Conservation (phyloP, 805 yeast species). For the Kodamaea jinghongensis region DNA sequence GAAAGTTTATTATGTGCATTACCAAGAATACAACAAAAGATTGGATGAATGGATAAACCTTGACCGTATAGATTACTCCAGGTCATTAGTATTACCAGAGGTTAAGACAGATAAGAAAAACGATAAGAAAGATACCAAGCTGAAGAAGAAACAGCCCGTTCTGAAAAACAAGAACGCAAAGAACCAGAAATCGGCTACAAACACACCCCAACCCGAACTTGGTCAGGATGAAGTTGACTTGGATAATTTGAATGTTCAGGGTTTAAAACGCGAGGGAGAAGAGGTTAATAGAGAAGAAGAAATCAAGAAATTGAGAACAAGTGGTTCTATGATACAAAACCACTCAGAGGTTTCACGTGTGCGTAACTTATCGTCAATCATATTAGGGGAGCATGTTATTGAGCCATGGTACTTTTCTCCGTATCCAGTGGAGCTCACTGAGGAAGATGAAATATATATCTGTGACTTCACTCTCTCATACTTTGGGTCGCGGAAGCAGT, state of each 20-base stretch:
- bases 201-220: slow-evolving; percentile 28
- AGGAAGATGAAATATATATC: slow-evolving; percentile 83
- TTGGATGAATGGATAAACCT: slow-evolving; percentile 90
- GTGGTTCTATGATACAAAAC: slow-evolving; percentile 97
- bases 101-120: slow-evolving; percentile 51
- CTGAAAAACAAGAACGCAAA: slow-evolving; percentile 17
- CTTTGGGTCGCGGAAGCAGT: slow-evolving; percentile 86
- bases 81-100: slow-evolving; percentile 70
- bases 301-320: slow-evolving; percentile 82
- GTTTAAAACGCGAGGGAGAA: slow-evolving; percentile 61
- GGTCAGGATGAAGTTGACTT: slow-evolving; percentile 75
- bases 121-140: slow-evolving; percentile 34
- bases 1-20: slow-evolving; percentile 86
- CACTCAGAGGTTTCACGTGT: slow-evolving; percentile 86
- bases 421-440: slow-evolving; percentile 91
- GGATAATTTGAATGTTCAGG: slow-evolving; percentile 83
- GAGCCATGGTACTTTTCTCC: slow-evolving; percentile 99
- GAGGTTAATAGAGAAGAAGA: slow-evolving; percentile 86
- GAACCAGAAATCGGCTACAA: slow-evolving; percentile 13
- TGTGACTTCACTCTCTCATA: slow-evolving; percentile 89
- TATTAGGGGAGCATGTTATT: slow-evolving; percentile 85
- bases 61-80: slow-evolving; percentile 67
- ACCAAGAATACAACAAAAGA: slow-evolving; percentile 91
- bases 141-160: slow-evolving; percentile 24
- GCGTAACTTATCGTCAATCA: slow-evolving; percentile 72